phyloP scores from a whole-genome alignment of 2,329 filamentous ascomycete genomes.

The Diaporthe citriasiana region DNA sequence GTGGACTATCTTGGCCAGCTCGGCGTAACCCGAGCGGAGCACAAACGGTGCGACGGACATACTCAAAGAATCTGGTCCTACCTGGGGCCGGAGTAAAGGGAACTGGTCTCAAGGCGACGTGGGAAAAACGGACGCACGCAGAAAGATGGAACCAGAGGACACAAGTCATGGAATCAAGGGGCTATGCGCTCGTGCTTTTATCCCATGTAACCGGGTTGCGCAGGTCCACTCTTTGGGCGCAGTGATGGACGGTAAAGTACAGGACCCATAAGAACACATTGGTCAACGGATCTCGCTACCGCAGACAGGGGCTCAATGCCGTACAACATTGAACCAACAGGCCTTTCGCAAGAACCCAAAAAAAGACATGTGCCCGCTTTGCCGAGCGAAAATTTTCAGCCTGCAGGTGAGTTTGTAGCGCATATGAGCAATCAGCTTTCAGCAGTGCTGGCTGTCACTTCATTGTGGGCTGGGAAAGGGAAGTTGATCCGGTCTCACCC shows the following conservation, averaged over 20 bases:
- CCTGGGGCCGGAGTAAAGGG: background rate
- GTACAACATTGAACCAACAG: slow-evolving; percentile 15
- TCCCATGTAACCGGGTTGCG: background rate
- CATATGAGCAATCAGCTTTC: background rate
- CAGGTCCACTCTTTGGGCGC: slow-evolving; percentile 16
- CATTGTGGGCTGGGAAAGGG: background rate
- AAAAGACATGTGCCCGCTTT: background rate
- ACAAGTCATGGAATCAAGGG: background rate
- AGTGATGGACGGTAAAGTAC: slow-evolving; percentile 9
- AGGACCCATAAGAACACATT: slow-evolving; percentile 26
- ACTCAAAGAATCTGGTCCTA: background rate
- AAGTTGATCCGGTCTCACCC: background rate
- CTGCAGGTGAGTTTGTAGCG: background rate
- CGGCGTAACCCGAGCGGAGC: slow-evolving; percentile 17
- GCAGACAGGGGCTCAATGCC: background rate
- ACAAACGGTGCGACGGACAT: slow-evolving; percentile 19
- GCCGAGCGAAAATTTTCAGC: slow-evolving; percentile 23
- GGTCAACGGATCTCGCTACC: background rate
- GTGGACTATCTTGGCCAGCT: slow-evolving; percentile 27
- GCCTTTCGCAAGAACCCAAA: background rate
- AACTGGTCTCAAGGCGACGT: background rate
- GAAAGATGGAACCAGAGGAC: background rate
- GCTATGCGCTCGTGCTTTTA: background rate
- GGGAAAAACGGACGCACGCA: too few species aligned
- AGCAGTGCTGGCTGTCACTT: background rate